Evolutionary conservation across 495 filamentous ascomycete species (phyloP).

Genomic region (Penicillium turbatum): DNA sequence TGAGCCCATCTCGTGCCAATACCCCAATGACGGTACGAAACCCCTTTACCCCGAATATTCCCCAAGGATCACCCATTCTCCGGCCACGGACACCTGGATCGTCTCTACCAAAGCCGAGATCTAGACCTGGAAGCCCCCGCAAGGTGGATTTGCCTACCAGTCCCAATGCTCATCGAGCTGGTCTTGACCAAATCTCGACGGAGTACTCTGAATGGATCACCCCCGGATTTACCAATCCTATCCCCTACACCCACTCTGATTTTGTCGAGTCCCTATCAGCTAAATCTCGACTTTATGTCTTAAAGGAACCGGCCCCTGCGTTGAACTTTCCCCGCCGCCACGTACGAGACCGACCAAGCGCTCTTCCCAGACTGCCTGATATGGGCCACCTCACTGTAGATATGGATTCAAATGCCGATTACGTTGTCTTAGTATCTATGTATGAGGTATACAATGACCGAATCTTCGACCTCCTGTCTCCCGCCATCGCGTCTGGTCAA

Average conservation of each 20-base stretch:
- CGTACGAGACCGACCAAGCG: conserved; percentile 56
- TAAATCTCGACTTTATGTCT: conserved; percentile 34
- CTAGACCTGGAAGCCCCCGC: conserved; percentile 23
- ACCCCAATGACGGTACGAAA: conserved; percentile 45
- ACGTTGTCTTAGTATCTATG: conserved; percentile 90
- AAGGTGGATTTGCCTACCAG: conserved; percentile 5
- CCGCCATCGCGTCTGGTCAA: conserved; percentile 39
- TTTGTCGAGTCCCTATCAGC: conserved; percentile 21
- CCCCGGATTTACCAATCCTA: conserved; percentile 11
- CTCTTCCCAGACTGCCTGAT: conserved; percentile 67
- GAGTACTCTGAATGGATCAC: conserved; percentile 13
- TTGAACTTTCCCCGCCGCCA: conserved; percentile 54
- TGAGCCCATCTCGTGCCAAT: conserved; percentile 54
- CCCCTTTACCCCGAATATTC: conserved; percentile 24
- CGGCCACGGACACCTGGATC: conserved; percentile 23
- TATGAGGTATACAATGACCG: conserved; percentile 99
- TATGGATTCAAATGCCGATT: conserved; percentile 70
- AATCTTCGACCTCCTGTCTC: conserved; percentile 86
- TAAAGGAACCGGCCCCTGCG: conserved; percentile 49
- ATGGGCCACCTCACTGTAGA: conserved; percentile 64
- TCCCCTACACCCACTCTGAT: conserved; percentile 22
- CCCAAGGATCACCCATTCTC: conserved; percentile 20
- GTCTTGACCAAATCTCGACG: conserved; percentile 5
- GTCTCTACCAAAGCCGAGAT: conserved; percentile 23
- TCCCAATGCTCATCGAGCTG: conserved; percentile 5